These are phyloP conservation scores for Hippophae tibetana DNA, from an alignment of 306 rosid genomes.

Conservation along the genomic window DNA sequence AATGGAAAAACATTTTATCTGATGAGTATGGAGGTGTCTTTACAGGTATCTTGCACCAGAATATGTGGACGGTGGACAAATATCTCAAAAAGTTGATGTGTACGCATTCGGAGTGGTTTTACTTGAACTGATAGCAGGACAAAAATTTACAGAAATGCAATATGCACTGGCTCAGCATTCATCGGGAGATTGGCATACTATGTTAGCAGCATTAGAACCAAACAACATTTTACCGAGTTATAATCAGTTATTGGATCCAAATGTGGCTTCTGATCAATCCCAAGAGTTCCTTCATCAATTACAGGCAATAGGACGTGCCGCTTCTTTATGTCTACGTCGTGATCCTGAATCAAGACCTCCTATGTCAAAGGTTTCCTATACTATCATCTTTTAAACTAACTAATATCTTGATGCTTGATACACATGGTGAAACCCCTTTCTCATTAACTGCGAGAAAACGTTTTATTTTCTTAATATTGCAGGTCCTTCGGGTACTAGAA, in stretches of 20 bases:
- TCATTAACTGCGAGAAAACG: neutral
- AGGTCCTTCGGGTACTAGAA: conserved; percentile 87
- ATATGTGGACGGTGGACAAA: conserved; percentile 57
- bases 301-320: conserved; percentile 77
- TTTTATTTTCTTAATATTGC: conserved; percentile 11
- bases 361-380: conserved; percentile 68
- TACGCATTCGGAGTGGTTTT: conserved; percentile 84
- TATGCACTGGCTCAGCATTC: conserved; percentile 34
- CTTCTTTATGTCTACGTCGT: conserved; percentile 64
- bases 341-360: conserved; percentile 79
- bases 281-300: conserved; percentile 53
- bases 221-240: conserved; percentile 38
- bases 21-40: conserved; percentile 18
- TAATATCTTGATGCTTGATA: conserved; percentile 1
- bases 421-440: neutral
- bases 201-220: conserved; percentile 44
- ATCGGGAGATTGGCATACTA: conserved; percentile 53
- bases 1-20: neutral
- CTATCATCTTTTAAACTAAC: conserved; percentile 1
- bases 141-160: conserved; percentile 53
- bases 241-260: conserved; percentile 48
- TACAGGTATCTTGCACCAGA: conserved; percentile 90
- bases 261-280: conserved; percentile 40
- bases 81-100: conserved; percentile 75
- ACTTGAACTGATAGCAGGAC: conserved; percentile 66